Base-by-base conservation (phyloP, 257 asterid genomes). In the Ajuga chamaepitys region DNA sequence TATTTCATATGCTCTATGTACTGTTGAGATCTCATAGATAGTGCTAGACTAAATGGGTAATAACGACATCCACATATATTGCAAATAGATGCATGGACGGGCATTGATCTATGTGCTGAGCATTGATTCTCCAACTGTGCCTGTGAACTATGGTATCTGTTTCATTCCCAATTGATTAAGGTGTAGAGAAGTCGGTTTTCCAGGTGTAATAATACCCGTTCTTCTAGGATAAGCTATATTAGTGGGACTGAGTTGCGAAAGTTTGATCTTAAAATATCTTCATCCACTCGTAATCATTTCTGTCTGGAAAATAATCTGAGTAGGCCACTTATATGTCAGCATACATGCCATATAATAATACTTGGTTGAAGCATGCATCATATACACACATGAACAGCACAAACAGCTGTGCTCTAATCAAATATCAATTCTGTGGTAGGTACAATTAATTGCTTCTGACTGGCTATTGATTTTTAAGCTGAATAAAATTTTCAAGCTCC, bases 341-440 rank as follows among this genome's bases (percentile, higher is more conserved):
- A 18, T n/a, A n/a, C n/a, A n/a, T n/a, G n/a, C n/a, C n/a, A n/a
- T 68, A 70, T 32, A 50, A 47, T 38, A 61, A 30, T 52, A 24
- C 25, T 53, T 42, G 8, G 26, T 61, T 38, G 34, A 37, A 10
- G 21, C 22, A 52, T 11, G 6, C 21, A 28, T 40, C 7, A 24
- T 41, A 26, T 30, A 58, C 38, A 51, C 28, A 52, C 7, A 34
- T 32, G 18, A 35, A 8, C 34, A 46, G 7, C 26, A 34, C n/a
- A 37, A 18, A 45, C 58, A 58, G 26, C 46, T 41, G 3, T 10
- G 52, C 48, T 34, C 38, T 56, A 61, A 44, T 17, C 16, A 54
- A 16, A 45, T 62, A 47, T 56, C 28, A 60, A 41, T 67, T 55
- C 53, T 63, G 26, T 14, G 20, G 21, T 40, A 58, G 50, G 44